Evolutionary conservation across 305 asterid genomes (phyloP), one percentile per base, ranked within the genome.

Genomic region (Fraxinus nigra): DNA sequence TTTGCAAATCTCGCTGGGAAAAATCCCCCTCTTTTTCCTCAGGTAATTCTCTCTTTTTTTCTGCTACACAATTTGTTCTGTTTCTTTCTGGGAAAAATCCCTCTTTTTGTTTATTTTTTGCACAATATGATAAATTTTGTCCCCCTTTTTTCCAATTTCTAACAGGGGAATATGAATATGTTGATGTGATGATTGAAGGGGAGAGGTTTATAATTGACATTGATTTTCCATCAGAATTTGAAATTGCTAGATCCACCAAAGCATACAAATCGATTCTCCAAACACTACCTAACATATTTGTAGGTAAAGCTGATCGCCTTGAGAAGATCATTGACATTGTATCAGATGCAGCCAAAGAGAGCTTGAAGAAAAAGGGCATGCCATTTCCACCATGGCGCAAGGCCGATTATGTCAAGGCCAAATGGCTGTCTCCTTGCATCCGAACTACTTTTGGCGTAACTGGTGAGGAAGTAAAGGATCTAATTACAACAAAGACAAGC

Each of bases 311-410:
- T 2, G 93, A 90, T 38, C 94, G 94, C 54, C 93, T 95, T 5
- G 95, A 93, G 88, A 93, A 84, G 89, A 90, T 95, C 14, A 89
- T 95, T 11, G 76, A 72, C 38, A 74, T 90, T 10, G 92, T 90
- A 16, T 85, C 97, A 0, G 97, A 95, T 34, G 92, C 97, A 26
- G 97, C 93, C 30, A 92, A 87, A 72, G 97, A 87, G 86, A 95
- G 97, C 89, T 83, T 95, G 74, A 92, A 89, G 92, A 95, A 95
- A 90, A 93, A 88, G 83, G 98, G 98, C 30, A 90, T 95, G 98
- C 93, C 94, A n/a, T 72, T 88, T 63, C 97, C 98, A 5, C 97
- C 98, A 0, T 93, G 98, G 98, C 93, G 98, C 40, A 93, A 85
- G 80, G 88, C 91, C n/a, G 97, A 88, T 34, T 95, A 95, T 40